Percentiles rank a stretch among this genome's conserved stretches.
Evolutionary conservation across 1,284 basidiomycete genomes (phyloP).

Genomic region (Phlebopus sp.): DNA sequence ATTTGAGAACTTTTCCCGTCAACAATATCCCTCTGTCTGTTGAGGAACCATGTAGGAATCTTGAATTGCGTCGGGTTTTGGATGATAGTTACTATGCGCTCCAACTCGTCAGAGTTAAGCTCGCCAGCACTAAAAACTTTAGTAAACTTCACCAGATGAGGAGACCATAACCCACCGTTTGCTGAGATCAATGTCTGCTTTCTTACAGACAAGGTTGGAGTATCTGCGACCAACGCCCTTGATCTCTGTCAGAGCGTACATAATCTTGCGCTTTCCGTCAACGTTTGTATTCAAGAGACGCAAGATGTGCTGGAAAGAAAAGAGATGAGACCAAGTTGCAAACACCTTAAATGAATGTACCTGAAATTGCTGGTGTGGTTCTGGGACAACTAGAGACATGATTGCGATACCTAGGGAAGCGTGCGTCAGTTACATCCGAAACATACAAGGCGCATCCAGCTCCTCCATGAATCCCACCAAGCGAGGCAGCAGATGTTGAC

Average conservation of each 20-base stretch:
- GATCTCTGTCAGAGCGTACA: constrained; percentile 98
- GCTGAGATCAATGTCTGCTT: constrained; percentile 98
- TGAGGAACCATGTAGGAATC: constrained; percentile 98
- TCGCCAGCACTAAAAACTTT: constrained; percentile 71
- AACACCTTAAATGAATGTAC: constrained; percentile 35
- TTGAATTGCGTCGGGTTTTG: constrained; percentile 99
- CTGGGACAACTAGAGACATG: constrained; percentile 94
- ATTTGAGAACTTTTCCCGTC: constrained; percentile 98
- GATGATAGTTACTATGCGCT: constrained; percentile 99
- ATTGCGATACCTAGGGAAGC: constrained; percentile 18
- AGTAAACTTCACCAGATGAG: neutral
- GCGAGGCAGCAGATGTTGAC: neutral
- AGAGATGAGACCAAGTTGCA: constrained; percentile 6
- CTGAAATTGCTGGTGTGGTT: constrained; percentile 92
- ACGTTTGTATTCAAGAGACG: constrained; percentile 99
- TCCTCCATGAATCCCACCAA: constrained; percentile 1
- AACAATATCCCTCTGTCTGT: constrained; percentile 97
- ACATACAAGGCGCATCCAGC: constrained; percentile 17
- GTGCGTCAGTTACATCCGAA: constrained; percentile 19
- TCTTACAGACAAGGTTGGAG: constrained; percentile 99
- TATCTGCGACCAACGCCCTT: constrained; percentile 99
- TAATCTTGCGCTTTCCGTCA: constrained; percentile 98
- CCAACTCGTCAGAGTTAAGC: constrained; percentile 95
- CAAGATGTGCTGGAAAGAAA: constrained; percentile 76
- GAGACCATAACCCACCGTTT: constrained; percentile 78